A percentile compares a stretch with the other conserved stretches of the same genome.
Evolutionary conservation across 495 filamentous ascomycete genomes (phyloP).

Genomic region (Aspergillus wentii): DNA sequence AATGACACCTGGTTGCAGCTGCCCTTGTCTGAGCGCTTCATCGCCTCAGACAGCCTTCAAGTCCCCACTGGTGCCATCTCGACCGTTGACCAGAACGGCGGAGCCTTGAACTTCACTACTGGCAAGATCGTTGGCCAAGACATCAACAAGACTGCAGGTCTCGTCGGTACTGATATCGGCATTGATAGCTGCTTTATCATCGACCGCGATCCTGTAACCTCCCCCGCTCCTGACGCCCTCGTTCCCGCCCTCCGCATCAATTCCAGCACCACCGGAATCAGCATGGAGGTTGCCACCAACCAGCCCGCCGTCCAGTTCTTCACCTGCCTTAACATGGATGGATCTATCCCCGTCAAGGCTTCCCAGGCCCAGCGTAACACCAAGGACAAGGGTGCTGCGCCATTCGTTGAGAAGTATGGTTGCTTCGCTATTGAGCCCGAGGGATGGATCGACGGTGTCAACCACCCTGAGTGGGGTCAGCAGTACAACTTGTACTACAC

Average conservation of each 20-base stretch:
- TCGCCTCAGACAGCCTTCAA: constrained; percentile 67
- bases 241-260: constrained; percentile 57
- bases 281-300: constrained; percentile 67
- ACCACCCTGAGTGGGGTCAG: constrained; percentile 72
- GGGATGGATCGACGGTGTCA: constrained; percentile 75
- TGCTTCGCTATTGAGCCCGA: constrained; percentile 63
- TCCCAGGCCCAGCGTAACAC: constrained; percentile 48
- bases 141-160: constrained; percentile 53
- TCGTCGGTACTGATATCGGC: constrained; percentile 66
- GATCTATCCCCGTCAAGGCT: constrained; percentile 49
- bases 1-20: constrained; percentile 68
- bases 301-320: constrained; percentile 77
- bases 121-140: constrained; percentile 71
- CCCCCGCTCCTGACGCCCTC: constrained; percentile 52
- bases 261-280: constrained; percentile 60
- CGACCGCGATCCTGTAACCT: constrained; percentile 58
- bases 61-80: constrained; percentile 74
- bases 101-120: constrained; percentile 70
- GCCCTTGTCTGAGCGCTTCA: constrained; percentile 63
- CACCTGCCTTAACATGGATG: constrained; percentile 67
- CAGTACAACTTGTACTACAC: constrained; percentile 51
- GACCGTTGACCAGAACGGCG: constrained; percentile 48
- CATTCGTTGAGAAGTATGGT: constrained; percentile 55
- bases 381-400: constrained; percentile 31
- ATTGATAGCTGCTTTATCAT: constrained; percentile 73